Evolutionary conservation across 306 rosid species (phyloP).

Genomic region (Macrotyloma uniflorum): DNA sequence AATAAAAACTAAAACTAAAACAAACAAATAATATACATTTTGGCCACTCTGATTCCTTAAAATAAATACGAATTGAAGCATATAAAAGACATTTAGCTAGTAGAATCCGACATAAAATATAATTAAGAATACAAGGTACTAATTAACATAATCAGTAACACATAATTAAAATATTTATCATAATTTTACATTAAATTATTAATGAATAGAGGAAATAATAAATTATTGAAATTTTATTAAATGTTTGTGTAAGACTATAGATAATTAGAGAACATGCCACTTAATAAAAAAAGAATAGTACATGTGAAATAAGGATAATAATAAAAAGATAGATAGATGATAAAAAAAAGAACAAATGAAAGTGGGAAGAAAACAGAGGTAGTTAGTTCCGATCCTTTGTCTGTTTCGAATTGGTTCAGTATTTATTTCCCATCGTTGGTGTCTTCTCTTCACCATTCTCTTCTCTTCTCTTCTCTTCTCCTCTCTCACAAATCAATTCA

Average conservation of each 20-base stretch:
- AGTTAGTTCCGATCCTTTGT: constrained; percentile 26
- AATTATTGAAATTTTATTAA: background rate
- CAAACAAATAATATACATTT: too few relatives aligned
- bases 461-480: background rate
- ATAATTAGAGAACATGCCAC: too few relatives aligned
- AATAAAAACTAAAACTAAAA: too few relatives aligned
- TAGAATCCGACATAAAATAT: too few relatives aligned
- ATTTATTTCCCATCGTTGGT: background rate
- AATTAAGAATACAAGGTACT: too few relatives aligned
- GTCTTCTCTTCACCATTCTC: background rate
- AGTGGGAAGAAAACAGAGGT: constrained; percentile 32
- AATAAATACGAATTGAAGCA: too few relatives aligned
- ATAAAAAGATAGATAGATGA: background rate
- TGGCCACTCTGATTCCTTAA: too few relatives aligned
- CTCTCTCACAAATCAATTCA: background rate
- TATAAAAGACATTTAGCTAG: too few relatives aligned
- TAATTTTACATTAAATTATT: too few relatives aligned
- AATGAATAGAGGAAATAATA: background rate
- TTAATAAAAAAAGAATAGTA: background rate
- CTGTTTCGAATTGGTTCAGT: background rate
- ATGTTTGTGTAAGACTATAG: too few relatives aligned
- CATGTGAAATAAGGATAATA: background rate
- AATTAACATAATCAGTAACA: too few relatives aligned
- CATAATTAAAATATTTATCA: too few relatives aligned
- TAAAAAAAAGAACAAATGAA: background rate